phyloP scores from a whole-genome alignment of 2,329 filamentous ascomycete genomes.

The Sporothrix brunneoviolacea region DNA sequence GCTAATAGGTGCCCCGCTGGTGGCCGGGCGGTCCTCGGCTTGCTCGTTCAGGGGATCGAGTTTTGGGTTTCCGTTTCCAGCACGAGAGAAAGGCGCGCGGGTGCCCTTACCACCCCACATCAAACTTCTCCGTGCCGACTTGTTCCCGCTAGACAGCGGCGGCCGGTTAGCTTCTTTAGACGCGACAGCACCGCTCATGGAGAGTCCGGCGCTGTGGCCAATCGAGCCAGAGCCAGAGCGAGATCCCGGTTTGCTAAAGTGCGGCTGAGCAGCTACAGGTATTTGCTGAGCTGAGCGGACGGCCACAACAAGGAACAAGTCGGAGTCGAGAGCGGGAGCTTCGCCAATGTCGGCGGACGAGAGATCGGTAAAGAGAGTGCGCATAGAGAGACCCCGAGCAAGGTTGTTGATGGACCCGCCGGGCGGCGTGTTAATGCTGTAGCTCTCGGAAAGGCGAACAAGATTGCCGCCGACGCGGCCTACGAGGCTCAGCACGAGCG shows the following conservation, averaged over 20 bases:
- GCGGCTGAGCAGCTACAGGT: conserved; percentile 18
- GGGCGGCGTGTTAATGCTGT: conserved; percentile 68
- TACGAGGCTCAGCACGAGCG: conserved; percentile 71
- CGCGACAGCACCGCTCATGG: conserved; percentile 27
- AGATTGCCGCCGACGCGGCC: conserved; percentile 60
- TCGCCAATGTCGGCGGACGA: conserved; percentile 67
- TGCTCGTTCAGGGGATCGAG: conserved; percentile 54
- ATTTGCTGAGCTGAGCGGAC: conserved; percentile 57
- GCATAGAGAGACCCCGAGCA: conserved; percentile 60
- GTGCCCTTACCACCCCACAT: conserved; percentile 63
- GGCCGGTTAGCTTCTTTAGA: conserved; percentile 41
- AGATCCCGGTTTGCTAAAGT: conserved; percentile 40
- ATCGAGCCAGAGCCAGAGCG: conserved; percentile 43
- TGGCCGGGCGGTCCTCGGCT: conserved; percentile 35
- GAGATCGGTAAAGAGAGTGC: conserved; percentile 82
- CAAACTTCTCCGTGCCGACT: conserved; percentile 53
- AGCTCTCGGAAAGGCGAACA: conserved; percentile 72
- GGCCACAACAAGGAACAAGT: conserved; percentile 78
- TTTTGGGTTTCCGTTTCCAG: conserved; percentile 35
- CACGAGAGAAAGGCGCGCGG: conserved; percentile 48
- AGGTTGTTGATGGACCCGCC: conserved; percentile 64
- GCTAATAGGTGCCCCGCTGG: conserved; percentile 32
- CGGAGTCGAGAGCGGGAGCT: conserved; percentile 54
- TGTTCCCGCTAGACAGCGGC: conserved; percentile 42
- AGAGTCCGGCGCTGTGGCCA: conserved; percentile 30